Base-by-base conservation (phyloP, 2,329 filamentous ascomycete genomes). In the Aureobasidium sp. region DNA sequence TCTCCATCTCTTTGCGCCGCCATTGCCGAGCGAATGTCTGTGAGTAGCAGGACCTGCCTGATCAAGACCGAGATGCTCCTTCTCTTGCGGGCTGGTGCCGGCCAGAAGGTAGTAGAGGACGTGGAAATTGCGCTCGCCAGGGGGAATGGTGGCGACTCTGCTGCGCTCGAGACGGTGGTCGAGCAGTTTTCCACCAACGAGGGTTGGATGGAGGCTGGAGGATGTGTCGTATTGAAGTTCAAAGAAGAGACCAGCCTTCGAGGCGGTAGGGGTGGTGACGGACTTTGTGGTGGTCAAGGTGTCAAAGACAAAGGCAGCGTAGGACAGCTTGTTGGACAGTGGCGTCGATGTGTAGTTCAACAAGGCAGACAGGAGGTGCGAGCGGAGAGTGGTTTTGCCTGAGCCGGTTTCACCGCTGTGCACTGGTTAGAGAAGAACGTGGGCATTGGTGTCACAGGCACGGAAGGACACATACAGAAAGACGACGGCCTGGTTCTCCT, bases 251-350 rank as follows among this genome's bases (percentile, higher is more conserved):
- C 94, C 94, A 12, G 94, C 89, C 75, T 97, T 97, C 56, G 93
- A 97, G 31, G 94, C 94, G 1, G 91, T 96, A 1, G 92, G 92
- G 0, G 93, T 97, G 1, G 93, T 97, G 37, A 92, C 87, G 1
- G 93, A 96, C 78, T 99, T 99, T 29, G 94, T 99, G 1, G 94
- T 97, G 5, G 94, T 99, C 64, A 99, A 83, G 2, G 91, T 89
- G 72, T 99, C 94, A 73, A 99, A 99, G 64, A 97, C 85, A 73
- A 97, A 99, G 47, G 93, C 88, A 25, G 93, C 93, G 55, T 95
- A 87, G 2, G 93, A 97, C 22, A 97, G 82, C 75, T 97, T 99
- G 67, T 87, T 90, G 1, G 93, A 97, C 3, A 99, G 79, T 0
- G 94, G 94, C 14, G 94, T 97, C 0, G 91, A 91, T 2, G 92